Percentiles rank a stretch among this genome's conserved stretches.
These are phyloP conservation scores for Pseudogymnoascus sp. DNA, from an alignment of 2,329 filamentous ascomycete species.

Conservation along the genomic window DNA sequence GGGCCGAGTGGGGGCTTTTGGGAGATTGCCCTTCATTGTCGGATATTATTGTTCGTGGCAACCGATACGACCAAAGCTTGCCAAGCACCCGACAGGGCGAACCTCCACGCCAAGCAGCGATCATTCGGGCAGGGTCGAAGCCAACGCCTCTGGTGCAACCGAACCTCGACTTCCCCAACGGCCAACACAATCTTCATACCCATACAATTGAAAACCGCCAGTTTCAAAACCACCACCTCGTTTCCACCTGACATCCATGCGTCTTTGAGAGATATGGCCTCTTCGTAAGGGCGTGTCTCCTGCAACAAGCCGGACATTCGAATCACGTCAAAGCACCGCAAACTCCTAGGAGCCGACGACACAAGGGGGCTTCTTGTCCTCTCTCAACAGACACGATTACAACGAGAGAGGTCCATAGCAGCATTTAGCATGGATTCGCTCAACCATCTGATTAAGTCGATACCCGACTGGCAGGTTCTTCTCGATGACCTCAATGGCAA, in stretches of 20 bases:
- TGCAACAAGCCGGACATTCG: background rate
- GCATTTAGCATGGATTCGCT: slow-evolving; percentile 44
- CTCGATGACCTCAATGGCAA: slow-evolving; percentile 54
- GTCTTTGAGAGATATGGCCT: slow-evolving; percentile 5
- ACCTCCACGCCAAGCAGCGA: slow-evolving; percentile 1
- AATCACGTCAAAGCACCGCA: background rate
- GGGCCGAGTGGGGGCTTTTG: background rate
- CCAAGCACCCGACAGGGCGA: background rate
- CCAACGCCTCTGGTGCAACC: background rate
- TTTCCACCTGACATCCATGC: background rate
- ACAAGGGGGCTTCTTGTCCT: background rate
- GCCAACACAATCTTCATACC: background rate
- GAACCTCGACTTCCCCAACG: slow-evolving; percentile 2
- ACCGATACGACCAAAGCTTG: background rate
- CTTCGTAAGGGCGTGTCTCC: background rate
- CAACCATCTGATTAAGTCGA: slow-evolving; percentile 45
- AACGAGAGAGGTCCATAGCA: background rate
- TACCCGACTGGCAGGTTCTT: slow-evolving; percentile 53
- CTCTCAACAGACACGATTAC: background rate
- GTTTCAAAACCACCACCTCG: background rate
- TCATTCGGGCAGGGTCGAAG: background rate
- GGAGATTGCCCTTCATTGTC: background rate
- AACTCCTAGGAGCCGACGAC: background rate
- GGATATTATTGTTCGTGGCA: background rate
- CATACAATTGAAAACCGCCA: background rate